phyloP scores from a whole-genome alignment of 2,329 filamentous ascomycete genomes.

The Polychaeton citri region DNA sequence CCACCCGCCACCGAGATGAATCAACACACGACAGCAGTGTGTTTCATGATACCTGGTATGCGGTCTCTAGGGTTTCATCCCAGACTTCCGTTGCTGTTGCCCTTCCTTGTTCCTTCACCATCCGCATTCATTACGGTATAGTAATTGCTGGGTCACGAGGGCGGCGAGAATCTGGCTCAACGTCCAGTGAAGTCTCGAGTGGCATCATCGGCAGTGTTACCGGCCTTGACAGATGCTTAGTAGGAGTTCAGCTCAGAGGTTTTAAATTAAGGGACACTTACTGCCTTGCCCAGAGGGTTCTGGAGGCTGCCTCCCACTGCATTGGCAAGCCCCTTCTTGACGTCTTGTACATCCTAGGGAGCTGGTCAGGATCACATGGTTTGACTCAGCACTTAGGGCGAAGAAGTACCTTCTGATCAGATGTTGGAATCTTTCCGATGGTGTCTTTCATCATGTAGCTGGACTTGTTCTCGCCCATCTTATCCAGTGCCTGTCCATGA shows the following conservation, averaged over 20 bases:
- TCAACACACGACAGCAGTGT: no score
- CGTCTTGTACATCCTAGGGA: conserved; percentile 17
- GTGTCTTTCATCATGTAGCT: conserved; percentile 20
- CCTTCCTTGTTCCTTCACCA: no score
- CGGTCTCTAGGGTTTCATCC: no score
- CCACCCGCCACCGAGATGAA: no score
- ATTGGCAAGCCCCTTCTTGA: conserved; percentile 21
- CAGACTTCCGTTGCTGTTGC: no score
- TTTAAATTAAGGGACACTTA: conserved; percentile 2
- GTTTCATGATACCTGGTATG: no score
- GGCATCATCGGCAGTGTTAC: conserved; percentile 12
- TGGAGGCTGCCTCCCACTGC: conserved; percentile 19
- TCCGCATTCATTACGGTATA: no score
- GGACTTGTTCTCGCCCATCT: conserved; percentile 40
- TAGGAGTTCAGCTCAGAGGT: conserved; percentile 1
- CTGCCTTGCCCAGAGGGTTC: conserved; percentile 24
- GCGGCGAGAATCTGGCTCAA: no score
- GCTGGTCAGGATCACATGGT: background rate
- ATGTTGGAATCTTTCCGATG: conserved; percentile 13
- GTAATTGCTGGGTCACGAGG: no score
- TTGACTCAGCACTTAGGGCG: background rate
- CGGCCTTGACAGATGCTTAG: conserved; percentile 3
- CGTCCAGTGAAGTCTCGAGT: conserved; percentile 14
- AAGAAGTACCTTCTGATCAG: background rate
- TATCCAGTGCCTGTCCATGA: conserved; percentile 27